Conservation (phyloP, 2,329 filamentous ascomycete genomes). For the Leptographium procerum region DNA sequence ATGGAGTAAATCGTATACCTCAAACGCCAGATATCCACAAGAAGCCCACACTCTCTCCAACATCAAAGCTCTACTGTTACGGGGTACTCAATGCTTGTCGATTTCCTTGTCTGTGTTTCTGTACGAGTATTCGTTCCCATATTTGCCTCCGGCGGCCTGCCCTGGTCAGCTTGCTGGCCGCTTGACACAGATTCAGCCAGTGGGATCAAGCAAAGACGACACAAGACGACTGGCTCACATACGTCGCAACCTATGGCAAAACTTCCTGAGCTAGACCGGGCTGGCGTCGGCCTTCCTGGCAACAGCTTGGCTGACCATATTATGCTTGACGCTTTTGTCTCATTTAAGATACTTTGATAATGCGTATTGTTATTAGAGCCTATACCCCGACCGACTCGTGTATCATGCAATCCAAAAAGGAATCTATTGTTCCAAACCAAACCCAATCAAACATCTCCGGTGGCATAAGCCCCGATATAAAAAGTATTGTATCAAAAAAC, state of each 20-base stretch:
- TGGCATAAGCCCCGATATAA: background rate
- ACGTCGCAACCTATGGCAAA: too few relatives aligned
- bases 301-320: too few relatives aligned
- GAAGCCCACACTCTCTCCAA: too few relatives aligned
- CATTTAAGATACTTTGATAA: background rate
- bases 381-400: background rate
- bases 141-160: too few relatives aligned
- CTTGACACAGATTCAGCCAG: constrained; percentile 26
- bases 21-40: too few relatives aligned
- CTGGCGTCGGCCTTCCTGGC: too few relatives aligned
- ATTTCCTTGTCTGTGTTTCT: too few relatives aligned
- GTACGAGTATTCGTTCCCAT: too few relatives aligned
- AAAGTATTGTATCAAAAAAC: background rate
- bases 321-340: background rate
- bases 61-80: too few relatives aligned
- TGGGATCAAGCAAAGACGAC: constrained; percentile 24
- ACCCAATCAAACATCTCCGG: background rate
- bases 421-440: background rate
- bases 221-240: constrained; percentile 26
- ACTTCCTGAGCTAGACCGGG: too few relatives aligned
- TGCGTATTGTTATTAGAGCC: background rate
- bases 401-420: background rate
- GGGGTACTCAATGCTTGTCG: too few relatives aligned
- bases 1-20: too few relatives aligned
- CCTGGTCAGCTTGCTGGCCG: constrained; percentile 21